phyloP scores from a whole-genome alignment of 495 filamentous ascomycete species.

The Talaromyces liani region DNA sequence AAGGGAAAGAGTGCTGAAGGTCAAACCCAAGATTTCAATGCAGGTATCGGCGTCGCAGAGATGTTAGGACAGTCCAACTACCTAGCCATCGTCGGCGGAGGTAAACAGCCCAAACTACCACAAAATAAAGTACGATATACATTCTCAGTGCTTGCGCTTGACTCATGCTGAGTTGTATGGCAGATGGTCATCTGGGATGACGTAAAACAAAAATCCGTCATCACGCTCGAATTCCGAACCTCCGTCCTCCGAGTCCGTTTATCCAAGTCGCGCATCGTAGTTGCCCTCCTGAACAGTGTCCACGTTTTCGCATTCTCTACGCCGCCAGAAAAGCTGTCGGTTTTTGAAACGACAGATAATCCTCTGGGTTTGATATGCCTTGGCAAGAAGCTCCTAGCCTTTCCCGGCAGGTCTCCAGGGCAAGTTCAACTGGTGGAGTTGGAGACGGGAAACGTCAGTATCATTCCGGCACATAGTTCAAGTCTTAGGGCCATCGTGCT shows the following conservation, averaged over 20 bases:
- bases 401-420: slow-evolving; percentile 76
- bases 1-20: neutral
- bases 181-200: slow-evolving; percentile 92
- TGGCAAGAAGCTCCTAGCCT: slow-evolving; percentile 61
- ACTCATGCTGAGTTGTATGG: neutral
- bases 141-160: neutral
- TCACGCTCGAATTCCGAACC: slow-evolving; percentile 68
- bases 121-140: slow-evolving; percentile 62
- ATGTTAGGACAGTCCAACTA: slow-evolving; percentile 88
- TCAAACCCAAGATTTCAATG: slow-evolving; percentile 62
- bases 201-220: slow-evolving; percentile 62
- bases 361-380: slow-evolving; percentile 73
- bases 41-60: slow-evolving; percentile 72
- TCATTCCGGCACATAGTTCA: slow-evolving; percentile 84
- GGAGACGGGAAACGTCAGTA: slow-evolving; percentile 75
- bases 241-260: slow-evolving; percentile 71
- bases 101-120: slow-evolving; percentile 76
- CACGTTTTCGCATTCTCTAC: slow-evolving; percentile 79
- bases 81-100: slow-evolving; percentile 84
- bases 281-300: slow-evolving; percentile 74
- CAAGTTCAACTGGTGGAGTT: slow-evolving; percentile 91
- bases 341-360: slow-evolving; percentile 86
- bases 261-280: slow-evolving; percentile 69
- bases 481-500: slow-evolving; percentile 72
- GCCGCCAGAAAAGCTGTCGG: slow-evolving; percentile 61